phyloP scores from a whole-genome alignment of 495 filamentous ascomycete species.

The Sporormia fimetaria region DNA sequence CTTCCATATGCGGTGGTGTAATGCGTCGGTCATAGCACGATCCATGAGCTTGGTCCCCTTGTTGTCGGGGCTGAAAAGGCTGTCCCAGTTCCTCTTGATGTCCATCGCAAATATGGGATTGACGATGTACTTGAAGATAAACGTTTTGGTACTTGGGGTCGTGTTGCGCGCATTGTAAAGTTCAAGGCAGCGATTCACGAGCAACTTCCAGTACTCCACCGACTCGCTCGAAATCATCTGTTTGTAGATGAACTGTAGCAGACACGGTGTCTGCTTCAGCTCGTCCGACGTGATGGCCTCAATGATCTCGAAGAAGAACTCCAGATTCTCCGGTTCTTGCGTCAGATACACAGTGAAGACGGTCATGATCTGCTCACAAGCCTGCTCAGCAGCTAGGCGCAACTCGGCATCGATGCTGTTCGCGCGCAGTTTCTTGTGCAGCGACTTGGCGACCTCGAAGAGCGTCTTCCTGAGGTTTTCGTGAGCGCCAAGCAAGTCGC shows the following conservation, averaged over 20 bases:
- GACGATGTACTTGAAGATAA: conserved; percentile 79
- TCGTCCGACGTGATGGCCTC: conserved; percentile 75
- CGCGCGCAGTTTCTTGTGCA: conserved; percentile 58
- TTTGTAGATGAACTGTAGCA: conserved; percentile 74
- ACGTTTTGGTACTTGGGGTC: conserved; percentile 82
- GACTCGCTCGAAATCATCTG: conserved; percentile 75
- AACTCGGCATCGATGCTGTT: conserved; percentile 58
- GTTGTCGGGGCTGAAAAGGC: conserved; percentile 40
- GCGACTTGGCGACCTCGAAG: conserved; percentile 54
- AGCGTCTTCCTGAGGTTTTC: conserved; percentile 59
- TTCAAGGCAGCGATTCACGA: conserved; percentile 78
- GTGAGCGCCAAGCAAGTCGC: conserved; percentile 68
- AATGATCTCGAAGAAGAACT: conserved; percentile 78
- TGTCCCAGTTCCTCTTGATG: conserved; percentile 57
- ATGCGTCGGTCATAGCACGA: conserved; percentile 74
- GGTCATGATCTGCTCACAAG: conserved; percentile 75
- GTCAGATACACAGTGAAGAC: conserved; percentile 71
- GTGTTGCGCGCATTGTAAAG: conserved; percentile 67
- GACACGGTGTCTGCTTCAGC: conserved; percentile 59
- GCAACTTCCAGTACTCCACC: conserved; percentile 75
- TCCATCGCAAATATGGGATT: conserved; percentile 98
- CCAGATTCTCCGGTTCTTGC: conserved; percentile 64
- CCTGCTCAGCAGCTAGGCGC: conserved; percentile 79
- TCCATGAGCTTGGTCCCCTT: conserved; percentile 68
- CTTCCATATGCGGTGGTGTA: conserved; percentile 91